Conservation (phyloP, 2,329 filamentous ascomycete genomes). For the Colletotrichum higginsianum region DNA sequence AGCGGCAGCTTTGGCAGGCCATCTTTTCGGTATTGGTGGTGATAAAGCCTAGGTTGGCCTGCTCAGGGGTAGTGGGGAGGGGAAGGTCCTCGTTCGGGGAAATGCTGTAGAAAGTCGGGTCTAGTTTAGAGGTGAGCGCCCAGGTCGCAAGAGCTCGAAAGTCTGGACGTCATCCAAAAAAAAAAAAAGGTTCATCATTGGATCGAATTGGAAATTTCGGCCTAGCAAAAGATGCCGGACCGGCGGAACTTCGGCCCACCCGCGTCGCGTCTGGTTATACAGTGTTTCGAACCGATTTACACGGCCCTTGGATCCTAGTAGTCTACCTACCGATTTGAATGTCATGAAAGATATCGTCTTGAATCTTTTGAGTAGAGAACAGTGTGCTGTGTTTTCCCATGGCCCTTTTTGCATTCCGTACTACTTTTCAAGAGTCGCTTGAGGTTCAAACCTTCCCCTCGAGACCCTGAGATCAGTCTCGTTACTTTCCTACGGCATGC, state of each 20-base stretch:
- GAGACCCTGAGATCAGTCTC: neutral
- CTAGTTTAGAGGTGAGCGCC: constrained; percentile 9
- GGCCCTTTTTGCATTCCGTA: neutral
- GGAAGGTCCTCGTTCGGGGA: constrained; percentile 8
- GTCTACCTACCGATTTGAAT: no score
- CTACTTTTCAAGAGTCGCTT: neutral
- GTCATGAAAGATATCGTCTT: no score
- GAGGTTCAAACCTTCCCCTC: neutral
- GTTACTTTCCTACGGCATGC: neutral
- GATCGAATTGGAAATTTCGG: constrained; percentile 42
- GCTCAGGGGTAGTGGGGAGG: neutral
- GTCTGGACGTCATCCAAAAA: constrained; percentile 45
- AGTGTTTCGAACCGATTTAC: neutral
- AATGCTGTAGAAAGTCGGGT: neutral
- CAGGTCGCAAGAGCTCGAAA: constrained; percentile 21
- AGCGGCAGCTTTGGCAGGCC: constrained; percentile 65
- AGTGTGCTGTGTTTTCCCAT: no score
- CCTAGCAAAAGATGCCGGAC: constrained; percentile 28
- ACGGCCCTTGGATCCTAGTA: neutral
- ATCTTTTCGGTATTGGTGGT: constrained; percentile 50
- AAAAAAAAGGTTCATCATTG: constrained; percentile 42
- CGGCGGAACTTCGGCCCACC: constrained; percentile 41
- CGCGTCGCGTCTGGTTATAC: neutral
- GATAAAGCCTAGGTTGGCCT: neutral
- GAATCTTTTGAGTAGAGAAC: no score